phyloP scores from a whole-genome alignment of 768 basidiomycete genomes.

The Auricularia sp. region DNA sequence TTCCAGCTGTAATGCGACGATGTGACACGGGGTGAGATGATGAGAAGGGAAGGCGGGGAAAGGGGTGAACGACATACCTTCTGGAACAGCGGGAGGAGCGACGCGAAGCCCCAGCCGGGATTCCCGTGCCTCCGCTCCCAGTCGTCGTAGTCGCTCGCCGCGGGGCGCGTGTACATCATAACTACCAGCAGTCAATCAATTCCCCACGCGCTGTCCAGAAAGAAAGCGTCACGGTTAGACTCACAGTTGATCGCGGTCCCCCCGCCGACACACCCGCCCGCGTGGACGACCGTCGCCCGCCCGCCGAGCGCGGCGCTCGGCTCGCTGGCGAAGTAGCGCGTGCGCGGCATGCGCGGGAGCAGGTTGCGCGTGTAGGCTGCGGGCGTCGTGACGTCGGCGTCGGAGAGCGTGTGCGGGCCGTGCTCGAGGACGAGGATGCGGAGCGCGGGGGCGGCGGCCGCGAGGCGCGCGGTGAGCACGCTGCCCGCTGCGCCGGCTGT shows the following conservation, averaged over 20 bases:
- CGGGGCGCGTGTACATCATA: constrained; percentile 47
- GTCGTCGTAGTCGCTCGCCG: constrained; percentile 56
- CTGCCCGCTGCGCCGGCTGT: constrained; percentile 46
- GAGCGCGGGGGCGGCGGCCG: constrained; percentile 41
- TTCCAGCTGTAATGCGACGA: too few species aligned
- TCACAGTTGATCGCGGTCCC: constrained; percentile 54
- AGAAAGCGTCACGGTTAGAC: neutral
- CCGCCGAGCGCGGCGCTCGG: constrained; percentile 36
- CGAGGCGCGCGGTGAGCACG: constrained; percentile 46
- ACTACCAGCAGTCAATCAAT: constrained; percentile 19
- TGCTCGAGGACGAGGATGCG: constrained; percentile 55
- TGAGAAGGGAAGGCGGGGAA: neutral
- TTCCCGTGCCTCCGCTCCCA: constrained; percentile 46
- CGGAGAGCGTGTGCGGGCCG: constrained; percentile 40
- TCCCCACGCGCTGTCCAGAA: neutral
- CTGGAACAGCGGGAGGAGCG: constrained; percentile 46
- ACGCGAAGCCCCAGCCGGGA: constrained; percentile 49
- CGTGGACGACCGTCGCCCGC: constrained; percentile 34
- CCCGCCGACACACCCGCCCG: constrained; percentile 48
- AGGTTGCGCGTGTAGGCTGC: constrained; percentile 39
- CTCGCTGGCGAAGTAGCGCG: constrained; percentile 32
- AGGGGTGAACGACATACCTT: constrained; percentile 32
- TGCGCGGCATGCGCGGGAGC: constrained; percentile 27
- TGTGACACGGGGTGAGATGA: too few species aligned
- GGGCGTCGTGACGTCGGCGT: constrained; percentile 42